Evolutionary conservation across 2,329 filamentous ascomycete species (phyloP).

Genomic region (Sclerotinia minor): DNA sequence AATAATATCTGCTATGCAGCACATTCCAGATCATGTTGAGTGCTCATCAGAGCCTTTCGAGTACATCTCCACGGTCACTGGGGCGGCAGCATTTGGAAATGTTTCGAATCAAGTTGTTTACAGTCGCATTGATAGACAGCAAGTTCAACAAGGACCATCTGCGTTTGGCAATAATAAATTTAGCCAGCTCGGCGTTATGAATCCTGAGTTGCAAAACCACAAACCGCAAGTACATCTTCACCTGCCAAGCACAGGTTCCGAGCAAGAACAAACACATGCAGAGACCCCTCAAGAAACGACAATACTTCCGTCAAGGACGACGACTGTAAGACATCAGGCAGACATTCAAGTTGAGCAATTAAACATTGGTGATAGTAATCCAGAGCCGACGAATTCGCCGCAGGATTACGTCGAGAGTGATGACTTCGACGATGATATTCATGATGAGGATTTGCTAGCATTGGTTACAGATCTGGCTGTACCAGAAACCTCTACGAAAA

Average conservation of each 20-base stretch:
- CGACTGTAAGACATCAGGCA: neutral
- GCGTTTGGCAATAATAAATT: neutral
- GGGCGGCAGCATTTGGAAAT: constrained; percentile 6
- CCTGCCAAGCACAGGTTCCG: neutral
- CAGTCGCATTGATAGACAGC: neutral
- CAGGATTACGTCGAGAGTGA: constrained; percentile 18
- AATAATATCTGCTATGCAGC: neutral
- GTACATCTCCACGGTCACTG: constrained; percentile 26
- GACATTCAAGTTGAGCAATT: constrained; percentile 25
- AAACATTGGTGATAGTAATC: constrained; percentile 20
- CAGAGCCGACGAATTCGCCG: neutral
- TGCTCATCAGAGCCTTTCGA: neutral
- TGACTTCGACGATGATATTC: constrained; percentile 35
- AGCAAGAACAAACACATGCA: neutral
- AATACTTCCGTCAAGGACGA: neutral
- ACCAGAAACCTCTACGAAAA: constrained; percentile 3
- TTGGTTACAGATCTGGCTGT: constrained; percentile 25
- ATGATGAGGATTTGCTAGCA: constrained; percentile 36
- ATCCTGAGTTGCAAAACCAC: neutral
- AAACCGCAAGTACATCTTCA: neutral
- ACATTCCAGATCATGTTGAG: neutral
- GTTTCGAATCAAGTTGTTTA: neutral
- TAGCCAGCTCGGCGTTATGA: neutral
- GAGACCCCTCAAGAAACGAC: neutral
- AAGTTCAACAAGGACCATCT: neutral